Conservation (phyloP, 352 stramenopile genomes). For the Aphanomyces stellatus region DNA sequence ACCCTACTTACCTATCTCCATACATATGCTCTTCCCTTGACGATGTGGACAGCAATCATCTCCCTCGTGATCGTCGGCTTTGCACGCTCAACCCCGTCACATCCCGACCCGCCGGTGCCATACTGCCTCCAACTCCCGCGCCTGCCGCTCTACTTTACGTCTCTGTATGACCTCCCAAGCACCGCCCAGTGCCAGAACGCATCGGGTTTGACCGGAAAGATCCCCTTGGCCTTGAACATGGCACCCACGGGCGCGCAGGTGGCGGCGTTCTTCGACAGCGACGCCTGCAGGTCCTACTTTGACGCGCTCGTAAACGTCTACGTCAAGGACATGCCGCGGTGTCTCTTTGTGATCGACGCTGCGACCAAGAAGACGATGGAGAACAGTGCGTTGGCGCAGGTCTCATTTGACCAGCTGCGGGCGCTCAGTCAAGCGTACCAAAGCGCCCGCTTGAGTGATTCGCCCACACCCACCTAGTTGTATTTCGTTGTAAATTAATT, state of each 20-base stretch:
- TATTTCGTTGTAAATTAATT: too few species aligned
- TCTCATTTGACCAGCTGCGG: not conserved
- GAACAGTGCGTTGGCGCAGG: not conserved
- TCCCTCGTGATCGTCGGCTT: too few species aligned
- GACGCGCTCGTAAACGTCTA: not conserved
- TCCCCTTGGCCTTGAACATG: not conserved
- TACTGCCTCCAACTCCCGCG: not conserved
- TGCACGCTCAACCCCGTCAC: too few species aligned
- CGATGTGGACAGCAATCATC: too few species aligned
- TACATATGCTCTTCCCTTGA: too few species aligned
- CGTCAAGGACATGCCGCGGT: not conserved
- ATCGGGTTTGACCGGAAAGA: not conserved
- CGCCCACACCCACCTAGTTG: too few species aligned
- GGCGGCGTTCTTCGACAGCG: not conserved
- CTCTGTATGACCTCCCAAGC: not conserved
- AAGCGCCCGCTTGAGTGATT: too few species aligned
- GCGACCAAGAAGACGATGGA: not conserved
- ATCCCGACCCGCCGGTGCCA: too few species aligned
- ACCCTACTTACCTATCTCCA: too few species aligned
- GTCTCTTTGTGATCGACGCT: not conserved
- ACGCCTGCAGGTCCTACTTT: not conserved
- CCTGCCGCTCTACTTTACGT: not conserved
- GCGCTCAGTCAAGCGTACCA: not conserved
- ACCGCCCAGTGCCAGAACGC: not conserved
- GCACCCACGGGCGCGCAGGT: conserved; percentile 34